A percentile compares a stretch with the other conserved stretches of the same genome.
phyloP scores from a whole-genome alignment of 2,329 filamentous ascomycete genomes.

The Dactylellina drechsleri region DNA sequence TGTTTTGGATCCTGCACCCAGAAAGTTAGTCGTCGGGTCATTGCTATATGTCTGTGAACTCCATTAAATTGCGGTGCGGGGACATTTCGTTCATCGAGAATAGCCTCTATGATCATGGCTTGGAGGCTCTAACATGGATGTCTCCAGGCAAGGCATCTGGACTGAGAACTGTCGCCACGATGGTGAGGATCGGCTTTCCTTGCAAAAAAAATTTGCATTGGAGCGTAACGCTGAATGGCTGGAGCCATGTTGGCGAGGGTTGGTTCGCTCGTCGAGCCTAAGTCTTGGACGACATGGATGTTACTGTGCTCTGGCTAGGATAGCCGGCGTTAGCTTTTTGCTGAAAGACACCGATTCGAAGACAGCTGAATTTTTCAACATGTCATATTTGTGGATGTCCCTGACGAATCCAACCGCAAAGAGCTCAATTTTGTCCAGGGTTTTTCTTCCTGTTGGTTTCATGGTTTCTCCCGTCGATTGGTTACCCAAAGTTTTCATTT shows the following conservation, averaged over 20 bases:
- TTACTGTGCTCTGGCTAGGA: background rate
- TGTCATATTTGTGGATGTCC: slow-evolving; percentile 14
- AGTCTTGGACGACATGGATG: too few relatives aligned
- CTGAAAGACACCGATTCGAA: background rate
- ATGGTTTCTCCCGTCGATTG: slow-evolving; percentile 1
- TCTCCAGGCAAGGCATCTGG: slow-evolving; percentile 44
- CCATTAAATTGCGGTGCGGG: slow-evolving; percentile 30
- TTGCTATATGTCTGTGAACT: slow-evolving; percentile 44
- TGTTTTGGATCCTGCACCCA: slow-evolving; percentile 45
- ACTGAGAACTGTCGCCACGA: slow-evolving; percentile 29
- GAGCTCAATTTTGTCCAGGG: slow-evolving; percentile 19
- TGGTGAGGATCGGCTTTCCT: slow-evolving; percentile 29
- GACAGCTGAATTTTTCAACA: slow-evolving; percentile 1
- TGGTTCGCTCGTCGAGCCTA: background rate
- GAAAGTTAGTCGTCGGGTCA: slow-evolving; percentile 12
- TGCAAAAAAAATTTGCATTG: slow-evolving; percentile 10
- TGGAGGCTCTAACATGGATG: slow-evolving; percentile 12
- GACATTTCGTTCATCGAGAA: slow-evolving; percentile 32
- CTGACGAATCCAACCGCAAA: slow-evolving; percentile 9
- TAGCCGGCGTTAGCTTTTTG: background rate
- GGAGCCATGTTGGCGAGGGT: slow-evolving; percentile 9
- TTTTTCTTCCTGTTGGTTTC: background rate
- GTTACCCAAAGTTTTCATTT: slow-evolving; percentile 2
- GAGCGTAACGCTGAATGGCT: slow-evolving; percentile 14
- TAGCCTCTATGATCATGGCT: background rate